These are phyloP conservation scores for Violaceomyces palustris DNA, from an alignment of 1,284 basidiomycete genomes.

Conservation along the genomic window DNA sequence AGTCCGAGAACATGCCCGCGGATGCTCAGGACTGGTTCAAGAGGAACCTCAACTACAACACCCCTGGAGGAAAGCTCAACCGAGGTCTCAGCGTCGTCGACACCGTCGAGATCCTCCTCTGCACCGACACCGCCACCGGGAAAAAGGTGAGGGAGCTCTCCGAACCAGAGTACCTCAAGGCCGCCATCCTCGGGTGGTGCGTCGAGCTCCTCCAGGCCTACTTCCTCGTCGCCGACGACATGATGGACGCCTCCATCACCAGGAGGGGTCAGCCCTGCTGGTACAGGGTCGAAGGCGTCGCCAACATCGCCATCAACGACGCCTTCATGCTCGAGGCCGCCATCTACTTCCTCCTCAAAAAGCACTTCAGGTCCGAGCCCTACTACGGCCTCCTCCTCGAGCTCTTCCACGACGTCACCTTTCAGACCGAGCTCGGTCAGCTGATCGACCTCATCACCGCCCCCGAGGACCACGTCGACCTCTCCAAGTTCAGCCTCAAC, in stretches of 20 bases:
- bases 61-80: constrained; percentile 93
- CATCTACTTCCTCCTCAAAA: constrained; percentile 85
- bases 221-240: constrained; percentile 96
- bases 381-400: constrained; percentile 88
- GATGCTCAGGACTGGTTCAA: constrained; percentile 78
- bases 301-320: constrained; percentile 91
- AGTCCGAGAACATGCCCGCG: constrained; percentile 62
- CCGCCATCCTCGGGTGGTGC: constrained; percentile 91
- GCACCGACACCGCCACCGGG: constrained; percentile 59
- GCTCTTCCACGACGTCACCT: constrained; percentile 83
- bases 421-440: constrained; percentile 94
- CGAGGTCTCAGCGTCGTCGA: constrained; percentile 92
- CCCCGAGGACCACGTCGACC: constrained; percentile 80
- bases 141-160: constrained; percentile 54
- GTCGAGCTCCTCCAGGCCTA: constrained; percentile 97
- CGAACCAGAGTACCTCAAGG: constrained; percentile 71
- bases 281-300: constrained; percentile 65
- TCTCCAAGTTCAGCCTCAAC: constrained; percentile 74
- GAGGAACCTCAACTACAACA: constrained; percentile 75
- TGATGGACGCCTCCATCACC: constrained; percentile 92
- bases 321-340: constrained; percentile 92
- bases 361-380: constrained; percentile 73
- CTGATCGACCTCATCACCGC: constrained; percentile 92
- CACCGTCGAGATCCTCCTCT: constrained; percentile 74
- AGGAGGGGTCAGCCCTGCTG: constrained; percentile 97